Percentiles rank a stretch among this genome's conserved stretches.
Evolutionary conservation across 306 rosid genomes (phyloP).

Genomic region (Spatholobus suberectus): DNA sequence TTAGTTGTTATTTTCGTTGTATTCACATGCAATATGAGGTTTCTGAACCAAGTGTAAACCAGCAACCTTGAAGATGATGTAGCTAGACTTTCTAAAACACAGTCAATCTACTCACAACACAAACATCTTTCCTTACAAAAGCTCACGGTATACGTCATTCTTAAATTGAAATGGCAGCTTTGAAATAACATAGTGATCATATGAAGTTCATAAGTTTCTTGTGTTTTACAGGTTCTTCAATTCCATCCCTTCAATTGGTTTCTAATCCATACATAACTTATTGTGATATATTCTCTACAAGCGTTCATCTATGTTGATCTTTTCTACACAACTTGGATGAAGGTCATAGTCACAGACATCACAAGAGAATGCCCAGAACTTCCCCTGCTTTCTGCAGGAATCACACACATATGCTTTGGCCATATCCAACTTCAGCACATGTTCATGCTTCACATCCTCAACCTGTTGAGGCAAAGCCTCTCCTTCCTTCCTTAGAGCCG

Average conservation of each 20-base stretch:
- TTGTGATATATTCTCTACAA: constrained; percentile 34
- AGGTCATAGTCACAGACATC: constrained; percentile 86
- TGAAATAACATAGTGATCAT: not conserved
- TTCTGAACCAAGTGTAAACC: too few species aligned
- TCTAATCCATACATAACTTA: not conserved
- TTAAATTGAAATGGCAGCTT: not conserved
- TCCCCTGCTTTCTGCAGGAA: constrained; percentile 70
- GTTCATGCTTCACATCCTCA: constrained; percentile 83
- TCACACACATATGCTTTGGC: constrained; percentile 88
- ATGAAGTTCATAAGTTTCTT: not conserved
- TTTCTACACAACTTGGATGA: constrained; percentile 75
- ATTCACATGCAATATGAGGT: too few species aligned
- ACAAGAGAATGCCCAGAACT: constrained; percentile 87
- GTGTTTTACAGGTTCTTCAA: not conserved
- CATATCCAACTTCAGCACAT: constrained; percentile 76
- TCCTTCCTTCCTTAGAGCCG: constrained; percentile 69
- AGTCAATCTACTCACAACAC: too few species aligned
- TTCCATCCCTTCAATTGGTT: not conserved
- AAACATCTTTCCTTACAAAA: not conserved
- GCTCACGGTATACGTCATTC: not conserved
- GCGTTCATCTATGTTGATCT: constrained; percentile 41
- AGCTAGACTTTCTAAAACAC: not conserved
- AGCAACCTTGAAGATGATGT: too few species aligned
- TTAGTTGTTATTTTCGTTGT: too few species aligned
- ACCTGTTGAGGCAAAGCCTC: too few species aligned